Base-by-base conservation (phyloP, 2,329 filamentous ascomycete genomes). In the Diplodia sapinea region DNA sequence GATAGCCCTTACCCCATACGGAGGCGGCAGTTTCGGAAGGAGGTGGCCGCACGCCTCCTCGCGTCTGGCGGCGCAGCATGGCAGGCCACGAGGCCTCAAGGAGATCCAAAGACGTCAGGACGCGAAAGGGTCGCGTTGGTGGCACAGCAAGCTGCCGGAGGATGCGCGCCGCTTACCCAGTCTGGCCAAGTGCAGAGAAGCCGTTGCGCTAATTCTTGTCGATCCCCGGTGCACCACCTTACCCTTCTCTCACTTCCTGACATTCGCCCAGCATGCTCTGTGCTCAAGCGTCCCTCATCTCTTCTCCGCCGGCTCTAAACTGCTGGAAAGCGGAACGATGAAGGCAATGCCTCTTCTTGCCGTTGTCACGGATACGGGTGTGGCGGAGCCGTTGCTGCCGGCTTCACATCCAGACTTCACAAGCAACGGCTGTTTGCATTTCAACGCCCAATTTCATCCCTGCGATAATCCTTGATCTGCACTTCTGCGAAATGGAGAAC, bases 341-440 rank as follows among this genome's bases (percentile, higher is more conserved):
- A 12, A 29, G 49, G 29, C 4, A 23, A 26, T 29, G 11, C 50
- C 13, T 52, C 20, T 20, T 26, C 15, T 26, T 52, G 23, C 50
- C 4, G 26, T 29, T 26, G 20, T 13, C 17, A 11, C 5, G 9
- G 50, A 52, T 11, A 26, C 6, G n/a, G n/a, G n/a, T 8, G 50
- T 29, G 50, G 50, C 23, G 20, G 20, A 26, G 50, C 23, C 50
- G 50, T 52, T 52, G 50, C 50, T 52, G 50, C 50, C 50, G 29
- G 23, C 23, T 52, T 13, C 23, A 15, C 4, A 8, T 36, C 26
- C 26, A 33, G 31, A 33, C 31, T 33, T 33, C 6, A 11, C 13
- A 38, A 36, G 8, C 33, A 36, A 8, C 33, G 1, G 26, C 51
- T 33, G 26, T 31, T 9, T 17, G 51, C 12, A 9, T 13, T n/a